Base-by-base conservation (phyloP, 202 grass and related monocot genomes). In the Digitaria exilis region DNA sequence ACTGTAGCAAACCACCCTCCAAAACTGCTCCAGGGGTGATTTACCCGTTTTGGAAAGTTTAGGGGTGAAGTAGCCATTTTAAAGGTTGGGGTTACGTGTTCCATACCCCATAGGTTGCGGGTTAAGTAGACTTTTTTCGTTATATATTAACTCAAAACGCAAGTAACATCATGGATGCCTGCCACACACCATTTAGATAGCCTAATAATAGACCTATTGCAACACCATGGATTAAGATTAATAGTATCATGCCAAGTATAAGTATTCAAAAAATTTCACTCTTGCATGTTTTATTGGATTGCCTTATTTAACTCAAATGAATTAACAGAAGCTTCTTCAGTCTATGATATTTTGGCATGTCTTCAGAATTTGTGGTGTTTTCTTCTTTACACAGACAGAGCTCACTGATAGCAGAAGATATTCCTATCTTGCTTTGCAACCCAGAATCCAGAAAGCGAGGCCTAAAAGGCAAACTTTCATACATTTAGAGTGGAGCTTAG, bases 401-500 rank as follows among this genome's bases (percentile, higher is more conserved):
- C 19, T 6, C 46, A 45, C 60, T 73, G 37, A 64, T 71, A 64
- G 28, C 63, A 77, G n/a, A 76, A 48, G 3, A 11, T 19, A 81
- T 77, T 48, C 69, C 22, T 64, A 80, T 76, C 31, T 78, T 86
- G 17, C 22, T 72, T 85, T 30, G 71, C 45, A 70, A 69, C 39
- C 57, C 12, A 66, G 17, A 81, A 57, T 26, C 54, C 14, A 31
- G 82, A 83, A 89, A 14, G 21, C 63, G 30, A 37, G 17, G 15
- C 24, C 24, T 41, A 65, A 41, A 35, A 62, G 29, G 66, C 30
- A 56, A 80, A 5, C 11, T 39, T 61, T 17, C 73, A 42, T 92
- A 98, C 92, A 89, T 88, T 86, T 68, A 45, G 81, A 80, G 65
- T 94, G 81, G 60, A 96, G 87, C 29, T 87, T 84, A 84, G 72